Conservation (phyloP, 768 basidiomycete genomes). For the Leccinum disarticulatum region DNA sequence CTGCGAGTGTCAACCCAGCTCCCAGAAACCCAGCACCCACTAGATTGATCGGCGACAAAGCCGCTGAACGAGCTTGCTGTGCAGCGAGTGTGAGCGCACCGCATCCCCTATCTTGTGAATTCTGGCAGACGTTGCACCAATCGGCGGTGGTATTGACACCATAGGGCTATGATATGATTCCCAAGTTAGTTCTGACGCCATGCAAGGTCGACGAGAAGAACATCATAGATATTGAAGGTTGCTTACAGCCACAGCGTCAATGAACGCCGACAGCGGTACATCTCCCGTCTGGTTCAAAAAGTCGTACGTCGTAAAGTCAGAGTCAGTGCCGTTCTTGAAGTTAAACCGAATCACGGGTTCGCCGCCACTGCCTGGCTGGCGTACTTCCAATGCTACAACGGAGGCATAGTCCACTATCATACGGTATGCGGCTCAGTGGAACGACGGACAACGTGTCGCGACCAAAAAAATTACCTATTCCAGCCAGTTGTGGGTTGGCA, state of each 20-base stretch:
- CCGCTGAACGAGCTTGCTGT: slow-evolving; percentile 32
- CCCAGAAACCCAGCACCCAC: slow-evolving; percentile 71
- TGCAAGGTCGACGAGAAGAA: neutral
- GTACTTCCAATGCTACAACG: slow-evolving; percentile 58
- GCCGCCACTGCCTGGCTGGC: slow-evolving; percentile 43
- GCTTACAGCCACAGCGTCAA: slow-evolving; percentile 40
- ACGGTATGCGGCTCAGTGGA: neutral
- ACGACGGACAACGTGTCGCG: neutral
- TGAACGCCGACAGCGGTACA: slow-evolving; percentile 53
- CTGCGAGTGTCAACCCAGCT: slow-evolving; percentile 51
- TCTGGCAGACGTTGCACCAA: slow-evolving; percentile 63
- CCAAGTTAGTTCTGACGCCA: neutral
- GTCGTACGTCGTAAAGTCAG: slow-evolving; percentile 45
- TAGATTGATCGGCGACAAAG: slow-evolving; percentile 41
- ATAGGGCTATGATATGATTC: slow-evolving; percentile 38
- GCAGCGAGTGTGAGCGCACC: slow-evolving; percentile 40
- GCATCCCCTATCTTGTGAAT: slow-evolving; percentile 58
- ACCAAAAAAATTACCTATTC: slow-evolving; percentile 45
- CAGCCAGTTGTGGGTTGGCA: slow-evolving; percentile 51
- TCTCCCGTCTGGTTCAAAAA: slow-evolving; percentile 48
- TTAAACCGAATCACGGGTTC: slow-evolving; percentile 59
- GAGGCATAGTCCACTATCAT: slow-evolving; percentile 60
- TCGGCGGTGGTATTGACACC: slow-evolving; percentile 50
- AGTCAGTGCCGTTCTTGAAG: slow-evolving; percentile 66
- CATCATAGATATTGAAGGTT: neutral